Percentiles rank a stretch among this genome's conserved stretches.
Evolutionary conservation across 805 yeast species (phyloP).

Genomic region (Saccharomycodes ludwigii): DNA sequence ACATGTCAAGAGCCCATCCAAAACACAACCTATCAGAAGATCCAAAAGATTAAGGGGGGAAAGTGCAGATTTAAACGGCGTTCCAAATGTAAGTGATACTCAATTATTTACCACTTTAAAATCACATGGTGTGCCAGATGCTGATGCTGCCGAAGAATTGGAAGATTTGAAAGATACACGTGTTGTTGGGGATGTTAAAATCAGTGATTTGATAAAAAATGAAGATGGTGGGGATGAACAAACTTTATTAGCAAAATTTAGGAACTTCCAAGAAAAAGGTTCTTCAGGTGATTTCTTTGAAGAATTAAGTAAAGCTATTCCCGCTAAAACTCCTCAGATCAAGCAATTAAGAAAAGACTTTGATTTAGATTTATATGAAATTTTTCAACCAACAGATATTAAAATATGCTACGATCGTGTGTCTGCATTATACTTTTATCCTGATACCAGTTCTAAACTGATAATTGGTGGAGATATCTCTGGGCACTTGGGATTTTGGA

Average conservation of each 20-base stretch:
- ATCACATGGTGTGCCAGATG: constrained; percentile 14
- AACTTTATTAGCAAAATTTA: constrained; percentile 20
- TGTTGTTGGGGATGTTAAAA: constrained; percentile 50
- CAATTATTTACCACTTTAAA: constrained; percentile 13
- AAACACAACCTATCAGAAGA: constrained; percentile 47
- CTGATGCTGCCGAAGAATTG: constrained; percentile 27
- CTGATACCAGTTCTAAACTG: constrained; percentile 45
- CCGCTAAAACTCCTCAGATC: constrained; percentile 27
- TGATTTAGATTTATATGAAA: constrained; percentile 36
- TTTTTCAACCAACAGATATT: constrained; percentile 56
- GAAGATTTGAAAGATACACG: constrained; percentile 41
- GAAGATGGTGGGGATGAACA: constrained; percentile 29
- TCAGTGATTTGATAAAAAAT: constrained; percentile 43
- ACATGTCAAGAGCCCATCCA: constrained; percentile 10
- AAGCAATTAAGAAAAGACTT: constrained; percentile 42
- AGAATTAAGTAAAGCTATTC: constrained; percentile 29
- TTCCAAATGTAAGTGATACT: constrained; percentile 17
- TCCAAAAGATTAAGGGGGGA: constrained; percentile 73
- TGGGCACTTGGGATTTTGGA: constrained; percentile 88
- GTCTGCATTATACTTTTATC: constrained; percentile 67
- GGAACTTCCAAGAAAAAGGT: constrained; percentile 17
- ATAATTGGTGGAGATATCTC: constrained; percentile 78
- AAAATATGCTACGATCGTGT: constrained; percentile 60
- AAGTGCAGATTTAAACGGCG: constrained; percentile 33
- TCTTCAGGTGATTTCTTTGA: constrained; percentile 67